Percentiles rank a stretch among this genome's conserved stretches.
These are phyloP conservation scores for Capillidium heterosporum DNA, from an alignment of 371 early-diverging fungal species.

Conservation along the genomic window DNA sequence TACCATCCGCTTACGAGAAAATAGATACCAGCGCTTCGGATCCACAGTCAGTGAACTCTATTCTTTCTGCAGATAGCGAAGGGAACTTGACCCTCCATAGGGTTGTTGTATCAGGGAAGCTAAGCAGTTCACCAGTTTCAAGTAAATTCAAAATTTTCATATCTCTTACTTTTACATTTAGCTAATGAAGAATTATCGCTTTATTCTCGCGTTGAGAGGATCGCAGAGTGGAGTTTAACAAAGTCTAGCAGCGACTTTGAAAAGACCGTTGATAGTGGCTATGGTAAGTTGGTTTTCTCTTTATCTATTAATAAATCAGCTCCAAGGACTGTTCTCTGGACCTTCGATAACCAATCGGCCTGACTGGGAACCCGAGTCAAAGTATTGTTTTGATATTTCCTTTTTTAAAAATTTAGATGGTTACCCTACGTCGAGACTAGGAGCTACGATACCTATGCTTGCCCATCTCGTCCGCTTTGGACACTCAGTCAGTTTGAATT, in stretches of 20 bases:
- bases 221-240: not conserved
- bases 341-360: too few relatives aligned
- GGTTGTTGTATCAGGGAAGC: not conserved
- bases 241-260: not conserved
- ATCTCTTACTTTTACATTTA: not conserved
- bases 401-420: not conserved
- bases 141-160: not conserved
- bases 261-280: not conserved
- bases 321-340: not conserved
- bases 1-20: conserved; percentile 1
- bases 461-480: not conserved
- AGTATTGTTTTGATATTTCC: not conserved
- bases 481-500: conserved; percentile 1
- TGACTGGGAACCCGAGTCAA: not conserved
- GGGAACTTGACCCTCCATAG: not conserved
- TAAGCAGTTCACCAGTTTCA: not conserved
- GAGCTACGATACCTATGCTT: not conserved
- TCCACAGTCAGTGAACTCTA: not conserved
- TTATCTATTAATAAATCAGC: not conserved
- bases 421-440: not conserved
- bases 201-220: not conserved
- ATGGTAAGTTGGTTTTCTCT: too few relatives aligned
- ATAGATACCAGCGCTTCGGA: not conserved
- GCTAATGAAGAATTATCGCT: not conserved
- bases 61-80: not conserved